Evolutionary conservation across 495 filamentous ascomycete species (phyloP).

Genomic region (Penicillium paradoxum): DNA sequence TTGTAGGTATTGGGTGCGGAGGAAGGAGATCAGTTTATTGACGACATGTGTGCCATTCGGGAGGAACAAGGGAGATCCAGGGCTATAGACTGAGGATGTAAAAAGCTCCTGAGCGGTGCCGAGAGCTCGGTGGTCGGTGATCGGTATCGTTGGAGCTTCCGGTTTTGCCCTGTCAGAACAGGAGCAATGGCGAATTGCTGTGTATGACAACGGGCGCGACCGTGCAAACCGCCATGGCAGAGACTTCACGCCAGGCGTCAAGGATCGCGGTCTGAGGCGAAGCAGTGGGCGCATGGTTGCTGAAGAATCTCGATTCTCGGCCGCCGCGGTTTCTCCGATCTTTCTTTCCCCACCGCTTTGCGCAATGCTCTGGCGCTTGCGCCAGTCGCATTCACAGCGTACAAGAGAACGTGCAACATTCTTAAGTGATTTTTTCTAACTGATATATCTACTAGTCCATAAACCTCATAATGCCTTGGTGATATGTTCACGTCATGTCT

Average conservation of each 20-base stretch:
- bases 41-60: constrained; percentile 82
- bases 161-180: constrained; percentile 30
- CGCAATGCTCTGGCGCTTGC: neutral
- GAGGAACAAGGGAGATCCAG: constrained; percentile 83
- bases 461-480: neutral
- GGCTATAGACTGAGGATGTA: constrained; percentile 71
- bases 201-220: constrained; percentile 33
- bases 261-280: constrained; percentile 16
- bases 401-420: neutral
- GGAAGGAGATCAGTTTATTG: constrained; percentile 79
- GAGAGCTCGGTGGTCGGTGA: constrained; percentile 64
- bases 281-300: constrained; percentile 27
- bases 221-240: constrained; percentile 6
- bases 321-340: constrained; percentile 16
- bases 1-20: constrained; percentile 78
- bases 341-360: constrained; percentile 26
- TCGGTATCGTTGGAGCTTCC: constrained; percentile 23
- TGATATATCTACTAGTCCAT: neutral
- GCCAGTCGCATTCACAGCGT: constrained; percentile 5
- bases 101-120: constrained; percentile 72
- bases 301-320: constrained; percentile 9
- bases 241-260: constrained; percentile 6
- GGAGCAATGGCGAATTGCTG: constrained; percentile 31
- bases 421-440: neutral
- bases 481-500: constrained; percentile 28